Evolutionary conservation across 2,329 filamentous ascomycete species (phyloP).

Genomic region (Phyllosticta ampelicida): DNA sequence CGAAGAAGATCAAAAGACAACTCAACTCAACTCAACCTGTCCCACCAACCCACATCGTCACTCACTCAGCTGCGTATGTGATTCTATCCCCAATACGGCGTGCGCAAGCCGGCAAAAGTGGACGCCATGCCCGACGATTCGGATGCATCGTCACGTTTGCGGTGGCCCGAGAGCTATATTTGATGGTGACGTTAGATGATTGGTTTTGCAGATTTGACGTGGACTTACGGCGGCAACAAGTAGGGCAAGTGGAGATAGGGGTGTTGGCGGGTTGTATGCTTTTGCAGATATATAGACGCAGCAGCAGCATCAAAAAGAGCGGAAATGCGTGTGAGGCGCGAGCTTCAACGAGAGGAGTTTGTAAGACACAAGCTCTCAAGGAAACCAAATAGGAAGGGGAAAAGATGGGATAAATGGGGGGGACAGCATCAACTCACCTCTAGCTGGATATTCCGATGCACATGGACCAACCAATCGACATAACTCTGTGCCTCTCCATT

Average conservation of each 20-base stretch:
- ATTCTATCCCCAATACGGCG: constrained; percentile 28
- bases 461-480: constrained; percentile 94
- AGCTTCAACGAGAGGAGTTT: not conserved
- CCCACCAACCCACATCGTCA: not conserved
- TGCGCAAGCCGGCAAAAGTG: constrained; percentile 29
- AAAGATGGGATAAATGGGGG: not conserved
- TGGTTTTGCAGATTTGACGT: not conserved
- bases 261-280: not conserved
- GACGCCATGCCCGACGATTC: constrained; percentile 16
- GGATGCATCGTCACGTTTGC: constrained; percentile 54
- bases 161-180: constrained; percentile 49
- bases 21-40: not conserved
- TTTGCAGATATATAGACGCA: not conserved
- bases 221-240: not conserved
- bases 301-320: not conserved
- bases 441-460: constrained; percentile 85
- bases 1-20: not conserved
- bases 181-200: not conserved
- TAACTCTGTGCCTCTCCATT: constrained; percentile 98
- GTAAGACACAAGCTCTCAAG: not conserved
- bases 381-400: not conserved
- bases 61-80: no score
- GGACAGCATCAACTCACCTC: constrained; percentile 42
- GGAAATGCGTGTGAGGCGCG: constrained; percentile 2
- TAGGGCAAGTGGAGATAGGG: not conserved